Conservation (phyloP, 768 basidiomycete species). For the Termitomyces sp. region DNA sequence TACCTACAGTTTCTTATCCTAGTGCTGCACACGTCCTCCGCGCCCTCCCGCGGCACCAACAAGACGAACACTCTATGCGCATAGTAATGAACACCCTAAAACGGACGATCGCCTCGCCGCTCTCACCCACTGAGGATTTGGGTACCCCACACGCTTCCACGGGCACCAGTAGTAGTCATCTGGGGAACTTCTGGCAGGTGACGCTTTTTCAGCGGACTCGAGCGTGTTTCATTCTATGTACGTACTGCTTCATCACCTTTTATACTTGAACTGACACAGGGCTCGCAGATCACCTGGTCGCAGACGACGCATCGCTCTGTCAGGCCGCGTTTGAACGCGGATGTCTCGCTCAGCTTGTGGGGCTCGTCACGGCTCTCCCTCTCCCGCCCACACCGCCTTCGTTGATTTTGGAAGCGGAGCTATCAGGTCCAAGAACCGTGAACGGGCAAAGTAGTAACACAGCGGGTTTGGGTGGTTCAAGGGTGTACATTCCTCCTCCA, state of each 20-base stretch:
- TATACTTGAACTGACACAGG: not conserved
- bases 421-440: not conserved
- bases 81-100: conserved; percentile 70
- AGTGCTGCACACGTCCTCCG: conserved; percentile 63
- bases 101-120: conserved; percentile 40
- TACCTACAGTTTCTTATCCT: not conserved
- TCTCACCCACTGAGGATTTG: conserved; percentile 11
- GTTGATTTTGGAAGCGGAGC: not conserved
- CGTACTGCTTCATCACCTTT: conserved; percentile 18
- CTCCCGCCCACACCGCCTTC: conserved; percentile 22
- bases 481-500: not conserved
- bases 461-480: not conserved
- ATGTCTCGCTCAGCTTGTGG: conserved; percentile 49
- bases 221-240: conserved; percentile 75
- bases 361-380: conserved; percentile 48
- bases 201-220: not conserved
- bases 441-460: not conserved
- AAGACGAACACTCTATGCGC: conserved; percentile 43
- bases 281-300: conserved; percentile 53
- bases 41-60: conserved; percentile 21
- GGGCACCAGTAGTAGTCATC: not conserved
- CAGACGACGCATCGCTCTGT: conserved; percentile 65
- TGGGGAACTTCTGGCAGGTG: not conserved
- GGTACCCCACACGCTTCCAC: not conserved
- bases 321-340: conserved; percentile 67